These are phyloP conservation scores for Zymoseptoria pseudotritici DNA, from an alignment of 2,329 filamentous ascomycete species.

Conservation along the genomic window DNA sequence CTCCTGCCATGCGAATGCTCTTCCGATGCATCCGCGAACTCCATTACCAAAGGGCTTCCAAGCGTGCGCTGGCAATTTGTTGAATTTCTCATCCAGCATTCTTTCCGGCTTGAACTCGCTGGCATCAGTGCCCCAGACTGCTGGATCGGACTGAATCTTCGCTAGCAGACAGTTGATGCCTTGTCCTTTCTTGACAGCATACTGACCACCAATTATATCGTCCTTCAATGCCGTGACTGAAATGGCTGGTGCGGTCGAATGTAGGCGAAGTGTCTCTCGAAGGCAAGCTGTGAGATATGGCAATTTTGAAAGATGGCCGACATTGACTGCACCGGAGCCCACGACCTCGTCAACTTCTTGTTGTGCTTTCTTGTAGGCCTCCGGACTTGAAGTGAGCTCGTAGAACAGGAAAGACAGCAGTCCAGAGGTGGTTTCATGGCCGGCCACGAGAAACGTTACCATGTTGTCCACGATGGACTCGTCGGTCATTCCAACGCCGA, in stretches of 20 bases:
- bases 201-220: slow-evolving; percentile 53
- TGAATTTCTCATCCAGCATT: slow-evolving; percentile 63
- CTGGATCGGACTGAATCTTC: slow-evolving; percentile 53
- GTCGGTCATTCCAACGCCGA: slow-evolving; percentile 51
- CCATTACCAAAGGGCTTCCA: slow-evolving; percentile 62
- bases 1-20: slow-evolving; percentile 68
- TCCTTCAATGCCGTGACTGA: slow-evolving; percentile 43
- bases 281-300: slow-evolving; percentile 60
- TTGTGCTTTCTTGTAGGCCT: slow-evolving; percentile 53
- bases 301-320: slow-evolving; percentile 57
- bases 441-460: slow-evolving; percentile 58
- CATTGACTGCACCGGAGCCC: slow-evolving; percentile 49
- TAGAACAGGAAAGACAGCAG: slow-evolving; percentile 59
- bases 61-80: slow-evolving; percentile 30
- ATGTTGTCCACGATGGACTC: slow-evolving; percentile 59
- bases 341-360: slow-evolving; percentile 61
- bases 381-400: slow-evolving; percentile 57
- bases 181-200: slow-evolving; percentile 49
- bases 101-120: slow-evolving; percentile 61
- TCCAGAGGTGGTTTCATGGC: slow-evolving; percentile 63
- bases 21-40: slow-evolving; percentile 61
- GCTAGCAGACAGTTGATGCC: slow-evolving; percentile 44
- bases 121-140: slow-evolving; percentile 58
- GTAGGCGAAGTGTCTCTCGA: slow-evolving; percentile 55
- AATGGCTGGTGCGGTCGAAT: slow-evolving; percentile 54